Evolutionary conservation across 805 yeast species (phyloP).

Genomic region (Metschnikowia drakensbergensis): DNA sequence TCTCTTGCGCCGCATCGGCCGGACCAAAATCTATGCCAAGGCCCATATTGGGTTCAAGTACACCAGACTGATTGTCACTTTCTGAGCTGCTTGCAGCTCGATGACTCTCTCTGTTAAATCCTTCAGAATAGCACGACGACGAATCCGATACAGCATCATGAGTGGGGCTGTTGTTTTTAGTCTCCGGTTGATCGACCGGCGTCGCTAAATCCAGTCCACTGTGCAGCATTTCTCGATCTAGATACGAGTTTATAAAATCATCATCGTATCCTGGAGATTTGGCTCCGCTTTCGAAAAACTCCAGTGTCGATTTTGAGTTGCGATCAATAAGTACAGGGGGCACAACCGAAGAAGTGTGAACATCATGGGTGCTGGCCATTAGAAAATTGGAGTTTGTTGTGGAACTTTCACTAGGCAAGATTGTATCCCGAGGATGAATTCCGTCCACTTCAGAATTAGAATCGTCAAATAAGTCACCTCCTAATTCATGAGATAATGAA

Average conservation of each 20-base stretch:
- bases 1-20: neutral
- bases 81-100: neutral
- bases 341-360: neutral
- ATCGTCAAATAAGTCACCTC: neutral
- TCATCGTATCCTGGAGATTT: constrained; percentile 16
- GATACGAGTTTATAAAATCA: constrained; percentile 17
- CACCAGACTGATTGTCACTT: neutral
- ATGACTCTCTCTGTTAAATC: neutral
- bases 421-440: neutral
- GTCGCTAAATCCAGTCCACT: neutral
- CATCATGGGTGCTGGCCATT: neutral
- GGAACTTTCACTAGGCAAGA: neutral
- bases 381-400: neutral
- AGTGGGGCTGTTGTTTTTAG: neutral
- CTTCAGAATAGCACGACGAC: neutral
- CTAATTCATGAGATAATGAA: constrained; percentile 7
- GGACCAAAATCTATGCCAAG: constrained; percentile 3
- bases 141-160: neutral
- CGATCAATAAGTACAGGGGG: neutral
- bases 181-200: neutral
- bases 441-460: neutral
- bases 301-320: neutral
- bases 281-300: constrained; percentile 1
- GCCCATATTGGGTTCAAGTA: neutral
- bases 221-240: constrained; percentile 11